phyloP scores from a whole-genome alignment of 148 eudicot species.

The Oxyria digyna region DNA sequence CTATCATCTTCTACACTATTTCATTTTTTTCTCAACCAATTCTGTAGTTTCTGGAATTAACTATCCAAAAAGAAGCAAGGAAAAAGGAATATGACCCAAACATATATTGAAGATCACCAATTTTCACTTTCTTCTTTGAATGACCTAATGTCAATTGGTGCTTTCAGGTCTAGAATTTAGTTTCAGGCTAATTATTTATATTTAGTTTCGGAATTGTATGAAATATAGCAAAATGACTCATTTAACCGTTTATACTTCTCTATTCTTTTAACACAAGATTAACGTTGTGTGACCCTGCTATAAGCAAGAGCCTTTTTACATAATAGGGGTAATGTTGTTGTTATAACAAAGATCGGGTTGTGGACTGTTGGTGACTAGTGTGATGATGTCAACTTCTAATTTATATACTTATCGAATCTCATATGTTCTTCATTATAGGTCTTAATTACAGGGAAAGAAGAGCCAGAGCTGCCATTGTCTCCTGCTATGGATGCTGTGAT shows the following conservation, averaged over 20 bases:
- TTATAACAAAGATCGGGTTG: too few relatives aligned
- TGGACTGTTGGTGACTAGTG: background rate
- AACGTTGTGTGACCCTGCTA: too few relatives aligned
- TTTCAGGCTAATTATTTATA: background rate
- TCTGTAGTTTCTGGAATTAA: background rate
- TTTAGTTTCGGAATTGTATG: too few relatives aligned
- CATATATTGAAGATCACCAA: background rate
- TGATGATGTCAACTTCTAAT: background rate
- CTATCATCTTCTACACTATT: background rate
- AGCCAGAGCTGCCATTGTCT: conserved; percentile 26
- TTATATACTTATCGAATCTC: background rate
- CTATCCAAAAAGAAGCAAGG: too few relatives aligned
- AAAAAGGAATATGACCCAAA: background rate
- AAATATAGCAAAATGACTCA: too few relatives aligned
- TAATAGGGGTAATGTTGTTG: too few relatives aligned
- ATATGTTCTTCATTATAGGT: conserved; percentile 18
- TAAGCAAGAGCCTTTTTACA: too few relatives aligned
- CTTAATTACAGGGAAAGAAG: conserved; percentile 41
- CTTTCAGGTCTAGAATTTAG: background rate
- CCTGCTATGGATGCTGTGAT: conserved; percentile 43
- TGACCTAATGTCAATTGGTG: background rate
- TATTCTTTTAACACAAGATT: too few relatives aligned
- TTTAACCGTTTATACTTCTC: too few relatives aligned
- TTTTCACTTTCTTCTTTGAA: background rate
- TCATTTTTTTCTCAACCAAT: background rate